phyloP scores from a whole-genome alignment of 129 eudicot genomes.

The Centrapalus pauciflorus region DNA sequence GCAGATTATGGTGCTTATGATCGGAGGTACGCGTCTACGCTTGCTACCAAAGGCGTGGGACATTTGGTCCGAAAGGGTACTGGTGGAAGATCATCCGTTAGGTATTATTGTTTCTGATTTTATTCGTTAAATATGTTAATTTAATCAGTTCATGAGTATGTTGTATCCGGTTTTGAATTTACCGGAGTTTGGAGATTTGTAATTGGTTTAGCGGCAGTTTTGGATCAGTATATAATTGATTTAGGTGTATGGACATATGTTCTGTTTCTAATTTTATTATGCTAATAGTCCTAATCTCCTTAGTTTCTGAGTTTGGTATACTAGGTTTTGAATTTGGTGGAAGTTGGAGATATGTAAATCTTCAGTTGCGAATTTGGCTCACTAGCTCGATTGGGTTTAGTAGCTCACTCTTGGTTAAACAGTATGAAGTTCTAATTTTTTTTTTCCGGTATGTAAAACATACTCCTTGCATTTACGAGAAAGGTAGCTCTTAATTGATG shows the following conservation, averaged over 20 bases:
- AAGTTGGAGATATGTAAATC: background rate
- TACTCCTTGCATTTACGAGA: background rate
- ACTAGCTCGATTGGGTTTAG: background rate
- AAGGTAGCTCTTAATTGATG: background rate
- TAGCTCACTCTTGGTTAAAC: background rate
- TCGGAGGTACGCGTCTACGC: slow-evolving; percentile 64
- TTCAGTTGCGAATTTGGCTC: background rate
- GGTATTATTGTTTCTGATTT: slow-evolving; percentile 35
- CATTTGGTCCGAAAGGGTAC: slow-evolving; percentile 93
- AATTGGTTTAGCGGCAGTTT: background rate
- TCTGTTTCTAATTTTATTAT: background rate
- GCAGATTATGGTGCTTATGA: slow-evolving; percentile 58
- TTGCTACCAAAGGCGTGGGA: slow-evolving; percentile 71
- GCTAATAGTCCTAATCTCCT: background rate
- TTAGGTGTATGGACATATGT: background rate
- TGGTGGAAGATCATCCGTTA: slow-evolving; percentile 97
- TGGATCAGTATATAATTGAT: slow-evolving; percentile 6
- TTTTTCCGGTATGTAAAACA: background rate
- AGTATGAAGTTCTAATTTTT: background rate
- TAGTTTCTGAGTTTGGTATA: background rate
- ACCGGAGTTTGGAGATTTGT: background rate
- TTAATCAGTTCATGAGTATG: background rate
- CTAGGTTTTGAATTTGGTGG: background rate
- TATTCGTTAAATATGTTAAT: background rate
- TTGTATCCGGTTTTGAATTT: background rate